These are phyloP conservation scores for Pleurotus cornucopiae DNA, from an alignment of 768 basidiomycete species.

Conservation along the genomic window DNA sequence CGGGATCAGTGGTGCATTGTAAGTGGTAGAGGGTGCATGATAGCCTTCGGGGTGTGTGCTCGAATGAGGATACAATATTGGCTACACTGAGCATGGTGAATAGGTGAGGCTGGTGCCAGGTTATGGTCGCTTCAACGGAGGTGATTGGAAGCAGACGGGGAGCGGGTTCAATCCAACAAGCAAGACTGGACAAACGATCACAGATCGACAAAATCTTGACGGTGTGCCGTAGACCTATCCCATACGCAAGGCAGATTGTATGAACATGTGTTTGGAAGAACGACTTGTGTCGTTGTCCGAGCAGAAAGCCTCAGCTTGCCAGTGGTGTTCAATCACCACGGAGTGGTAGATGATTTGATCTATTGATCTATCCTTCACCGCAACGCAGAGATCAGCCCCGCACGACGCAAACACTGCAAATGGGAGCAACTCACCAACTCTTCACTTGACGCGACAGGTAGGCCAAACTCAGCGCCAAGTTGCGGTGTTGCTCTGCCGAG, in stretches of 20 bases:
- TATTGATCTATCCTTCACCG: conserved; percentile 13
- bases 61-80: not conserved
- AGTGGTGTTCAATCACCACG: conserved; percentile 9
- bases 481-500: conserved; percentile 14
- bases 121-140: too few species aligned
- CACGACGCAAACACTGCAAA: too few species aligned
- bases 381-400: too few species aligned
- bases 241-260: conserved; percentile 11
- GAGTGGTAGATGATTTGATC: conserved; percentile 14
- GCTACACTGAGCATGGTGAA: too few species aligned
- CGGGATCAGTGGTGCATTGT: conserved; percentile 12
- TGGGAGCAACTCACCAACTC: conserved; percentile 3
- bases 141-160: too few species aligned
- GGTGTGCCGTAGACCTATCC: conserved; percentile 10
- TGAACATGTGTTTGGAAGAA: conserved; percentile 14
- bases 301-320: conserved; percentile 11
- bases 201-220: conserved; percentile 10
- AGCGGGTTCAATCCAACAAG: conserved; percentile 8
- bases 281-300: not conserved
- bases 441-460: conserved; percentile 7
- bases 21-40: conserved; percentile 7
- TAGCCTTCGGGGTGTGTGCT: conserved; percentile 2
- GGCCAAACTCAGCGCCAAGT: conserved; percentile 10
- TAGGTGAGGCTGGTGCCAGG: too few species aligned
- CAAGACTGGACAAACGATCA: conserved; percentile 10